Percentiles rank a stretch among this genome's conserved stretches.
These are phyloP conservation scores for Fusarium vanettenii DNA, from an alignment of 2,329 filamentous ascomycete genomes.

Conservation along the genomic window DNA sequence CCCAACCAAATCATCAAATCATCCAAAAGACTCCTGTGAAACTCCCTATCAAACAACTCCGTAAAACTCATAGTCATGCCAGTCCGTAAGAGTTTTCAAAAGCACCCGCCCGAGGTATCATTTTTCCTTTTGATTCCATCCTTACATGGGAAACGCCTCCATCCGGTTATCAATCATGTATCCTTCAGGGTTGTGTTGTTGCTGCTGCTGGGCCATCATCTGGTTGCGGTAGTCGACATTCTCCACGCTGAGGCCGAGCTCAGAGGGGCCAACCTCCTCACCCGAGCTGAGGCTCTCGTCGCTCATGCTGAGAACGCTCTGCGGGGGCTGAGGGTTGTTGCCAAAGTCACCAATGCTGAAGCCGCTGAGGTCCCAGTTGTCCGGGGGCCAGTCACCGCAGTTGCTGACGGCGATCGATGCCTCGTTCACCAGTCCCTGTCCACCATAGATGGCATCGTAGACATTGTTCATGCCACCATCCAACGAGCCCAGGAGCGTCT, in stretches of 20 bases:
- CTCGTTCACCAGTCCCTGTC: constrained; percentile 62
- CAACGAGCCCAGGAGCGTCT: constrained; percentile 81
- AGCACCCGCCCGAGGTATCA: constrained; percentile 35
- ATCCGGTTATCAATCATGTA: constrained; percentile 41
- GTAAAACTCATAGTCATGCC: constrained; percentile 12
- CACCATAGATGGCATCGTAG: constrained; percentile 85
- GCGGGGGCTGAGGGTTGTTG: constrained; percentile 56
- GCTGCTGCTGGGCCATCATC: constrained; percentile 31
- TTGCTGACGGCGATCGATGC: constrained; percentile 57
- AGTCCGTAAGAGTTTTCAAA: constrained; percentile 18
- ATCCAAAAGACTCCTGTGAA: constrained; percentile 8
- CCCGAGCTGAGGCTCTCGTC: constrained; percentile 69
- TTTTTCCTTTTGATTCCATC: constrained; percentile 11
- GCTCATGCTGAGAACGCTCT: constrained; percentile 67
- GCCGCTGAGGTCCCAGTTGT: constrained; percentile 65
- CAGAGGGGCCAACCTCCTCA: constrained; percentile 61
- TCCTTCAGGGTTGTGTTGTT: constrained; percentile 26
- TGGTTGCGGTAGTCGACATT: constrained; percentile 49
- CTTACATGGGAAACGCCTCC: constrained; percentile 41
- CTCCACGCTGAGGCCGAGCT: constrained; percentile 58
- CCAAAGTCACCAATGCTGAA: constrained; percentile 64
- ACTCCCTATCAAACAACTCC: constrained; percentile 20
- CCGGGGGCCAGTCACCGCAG: constrained; percentile 64
- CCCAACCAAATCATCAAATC: constrained; percentile 23
- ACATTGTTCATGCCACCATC: constrained; percentile 85